Evolutionary conservation across 106 monocot species (phyloP), one percentile per base, ranked within the genome.

Genomic region (Acorus gramineus): DNA sequence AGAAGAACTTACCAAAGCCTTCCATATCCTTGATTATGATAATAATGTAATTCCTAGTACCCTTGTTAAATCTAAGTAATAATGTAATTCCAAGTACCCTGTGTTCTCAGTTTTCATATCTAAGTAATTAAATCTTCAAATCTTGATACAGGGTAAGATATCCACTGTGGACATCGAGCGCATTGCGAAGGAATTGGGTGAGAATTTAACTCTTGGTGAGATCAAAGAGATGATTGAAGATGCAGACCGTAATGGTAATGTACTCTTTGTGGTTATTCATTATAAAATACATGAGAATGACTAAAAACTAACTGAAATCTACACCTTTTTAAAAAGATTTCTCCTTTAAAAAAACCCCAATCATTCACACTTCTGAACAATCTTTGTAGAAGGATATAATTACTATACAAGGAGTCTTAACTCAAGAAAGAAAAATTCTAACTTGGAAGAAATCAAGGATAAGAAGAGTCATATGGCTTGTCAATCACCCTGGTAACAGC

Each of bases 1-100:
- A 63, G 94, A 95, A 45, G 84, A 95, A 52, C 71, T 95, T 13
- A 74, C 61, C 73, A 95, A 86, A 80, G 90, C 90, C 49, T 95
- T 95, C 72, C 75, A 71, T 43, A 80, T 95, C 71, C 84, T 95
- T 56, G 94, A 95, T 60, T 77, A 87, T 4, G 94, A 95, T 71
- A 84, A 82, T 43, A 90, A 95, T 76, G 94, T 95, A 64, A 2
- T 28, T 50, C 71, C n/a, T 50, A 8, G 4, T 28, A 6, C 11
- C 14, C 11, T 14, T 14, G 2, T 70, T 11, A 13, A 6, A 28
- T 28, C 28, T 28, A 28, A 28, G 28, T 28, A 28, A 28, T 28
- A 28, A 28, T 28, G 28, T 28, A 64, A 2, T 28, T 50, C 71
- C n/a, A 14, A 8, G 4, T 28, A 6, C 11, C 14, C 11, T 1